These are phyloP conservation scores for Saprolegnia diclina DNA, from an alignment of 352 stramenopile genomes.

Conservation along the genomic window DNA sequence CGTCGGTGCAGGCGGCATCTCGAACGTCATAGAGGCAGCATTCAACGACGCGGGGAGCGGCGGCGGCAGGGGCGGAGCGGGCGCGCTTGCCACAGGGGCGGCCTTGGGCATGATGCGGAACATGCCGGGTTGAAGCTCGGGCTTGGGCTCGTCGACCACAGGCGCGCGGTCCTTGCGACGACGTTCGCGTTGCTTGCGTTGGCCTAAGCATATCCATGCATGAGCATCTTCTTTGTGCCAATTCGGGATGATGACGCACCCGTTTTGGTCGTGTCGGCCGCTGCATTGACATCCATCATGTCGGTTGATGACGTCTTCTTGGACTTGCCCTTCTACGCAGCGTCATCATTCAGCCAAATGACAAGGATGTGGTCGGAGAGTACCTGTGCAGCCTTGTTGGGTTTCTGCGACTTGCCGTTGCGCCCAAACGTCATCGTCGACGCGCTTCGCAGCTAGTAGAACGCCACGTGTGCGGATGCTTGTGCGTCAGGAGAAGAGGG, in stretches of 20 bases:
- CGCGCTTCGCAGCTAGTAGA: conserved; percentile 14
- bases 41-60: not conserved
- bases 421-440: conserved; percentile 31
- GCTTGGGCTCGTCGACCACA: not conserved
- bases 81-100: not conserved
- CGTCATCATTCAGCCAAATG: not conserved
- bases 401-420: not conserved
- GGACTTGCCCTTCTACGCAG: not conserved
- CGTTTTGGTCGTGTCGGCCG: too few relatives aligned
- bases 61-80: conserved; percentile 1
- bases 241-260: too few relatives aligned
- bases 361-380: not conserved
- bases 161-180: not conserved
- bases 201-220: not conserved
- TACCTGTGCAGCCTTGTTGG: conserved; percentile 17
- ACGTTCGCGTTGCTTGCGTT: not conserved
- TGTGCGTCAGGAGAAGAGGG: not conserved
- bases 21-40: not conserved
- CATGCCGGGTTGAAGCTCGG: conserved; percentile 18
- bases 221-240: not conserved
- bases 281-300: not conserved
- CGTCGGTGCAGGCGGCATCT: not conserved
- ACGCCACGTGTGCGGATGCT: too few relatives aligned
- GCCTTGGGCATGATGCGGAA: conserved; percentile 26
- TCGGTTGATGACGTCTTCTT: not conserved